Evolutionary conservation across 225 moss, liverwort and hornwort species (phyloP).

Genomic region (Pleurozium schreberi): DNA sequence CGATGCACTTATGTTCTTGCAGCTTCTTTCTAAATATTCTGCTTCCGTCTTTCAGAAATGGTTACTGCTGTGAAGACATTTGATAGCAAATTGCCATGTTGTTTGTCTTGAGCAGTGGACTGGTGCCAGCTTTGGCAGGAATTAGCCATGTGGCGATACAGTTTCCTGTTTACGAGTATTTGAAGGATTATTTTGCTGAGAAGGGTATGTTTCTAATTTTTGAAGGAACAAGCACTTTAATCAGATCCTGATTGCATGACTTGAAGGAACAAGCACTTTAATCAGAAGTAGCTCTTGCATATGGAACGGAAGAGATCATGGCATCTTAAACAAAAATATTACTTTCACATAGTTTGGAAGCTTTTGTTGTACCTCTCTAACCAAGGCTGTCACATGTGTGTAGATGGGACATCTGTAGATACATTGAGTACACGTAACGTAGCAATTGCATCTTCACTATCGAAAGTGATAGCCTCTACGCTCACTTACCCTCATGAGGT

Average conservation of each 20-base stretch:
- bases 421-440: conserved; percentile 63
- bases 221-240: not conserved
- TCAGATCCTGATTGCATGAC: not conserved
- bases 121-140: conserved; percentile 97
- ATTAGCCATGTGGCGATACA: conserved; percentile 99
- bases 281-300: not conserved
- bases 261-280: not conserved
- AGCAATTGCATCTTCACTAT: conserved; percentile 82
- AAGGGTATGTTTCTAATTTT: conserved; percentile 23
- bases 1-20: not conserved
- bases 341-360: not conserved
- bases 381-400: not conserved
- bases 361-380: not conserved
- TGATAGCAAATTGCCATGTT: conserved; percentile 14
- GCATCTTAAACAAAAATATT: not conserved
- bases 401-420: conserved; percentile 82
- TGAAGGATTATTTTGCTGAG: conserved; percentile 82
- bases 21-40: not conserved
- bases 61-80: not conserved
- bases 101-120: conserved; percentile 68
- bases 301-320: not conserved
- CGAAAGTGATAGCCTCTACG: conserved; percentile 90
- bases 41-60: not conserved
- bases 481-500: conserved; percentile 99
- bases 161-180: conserved; percentile 90